Base-by-base conservation (phyloP, 306 rosid genomes). In the Quercus alba region DNA sequence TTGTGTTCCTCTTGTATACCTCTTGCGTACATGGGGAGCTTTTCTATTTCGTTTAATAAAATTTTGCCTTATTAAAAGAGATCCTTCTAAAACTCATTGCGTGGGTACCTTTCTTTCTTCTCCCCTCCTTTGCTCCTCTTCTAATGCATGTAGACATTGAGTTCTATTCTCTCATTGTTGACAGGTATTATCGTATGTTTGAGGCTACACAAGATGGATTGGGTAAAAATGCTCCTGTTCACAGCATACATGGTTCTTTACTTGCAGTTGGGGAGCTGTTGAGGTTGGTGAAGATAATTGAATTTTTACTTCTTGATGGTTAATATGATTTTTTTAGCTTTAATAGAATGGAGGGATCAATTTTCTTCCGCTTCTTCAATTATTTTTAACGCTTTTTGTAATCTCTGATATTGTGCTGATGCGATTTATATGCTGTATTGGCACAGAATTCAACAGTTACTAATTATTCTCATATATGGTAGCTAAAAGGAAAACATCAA, bases 191-290 rank as follows among this genome's bases (percentile, higher is more conserved):
- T 83, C 93, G 97, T 72, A 93, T 95, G 98, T 95, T 93, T 78
- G 99, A 95, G 90, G 98, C 97, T 72, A 93, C 99, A 21, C 98
- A 93, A 78, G 97, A 91, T 80, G 99, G 99, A 84, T 82, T 95
- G 88, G 97, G 91, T 79, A 91, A 69, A 93, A 93, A 85, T 89
- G 98, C 99, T 81, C 97, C 98, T 18, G 92, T 95, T 74, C 96
- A 95, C 89, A 90, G 99, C 81, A 93, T 95, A 83, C 99, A 95
- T 82, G 99, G 99, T 83, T 95, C 99, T 35, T 81, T 95, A 80
- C 99, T 95, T 85, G 99, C 99, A 55, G 98, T 95, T 79, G 99
- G 99, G 78, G 99, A 95, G 90, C 99, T 95, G 76, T 88, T 95
- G 85, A 95, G 99, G 99, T 95, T 76, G 58, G 80, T 81, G 81